Conservation (phyloP, 176 grass and related monocot species). For the Oryza meyeriana region DNA sequence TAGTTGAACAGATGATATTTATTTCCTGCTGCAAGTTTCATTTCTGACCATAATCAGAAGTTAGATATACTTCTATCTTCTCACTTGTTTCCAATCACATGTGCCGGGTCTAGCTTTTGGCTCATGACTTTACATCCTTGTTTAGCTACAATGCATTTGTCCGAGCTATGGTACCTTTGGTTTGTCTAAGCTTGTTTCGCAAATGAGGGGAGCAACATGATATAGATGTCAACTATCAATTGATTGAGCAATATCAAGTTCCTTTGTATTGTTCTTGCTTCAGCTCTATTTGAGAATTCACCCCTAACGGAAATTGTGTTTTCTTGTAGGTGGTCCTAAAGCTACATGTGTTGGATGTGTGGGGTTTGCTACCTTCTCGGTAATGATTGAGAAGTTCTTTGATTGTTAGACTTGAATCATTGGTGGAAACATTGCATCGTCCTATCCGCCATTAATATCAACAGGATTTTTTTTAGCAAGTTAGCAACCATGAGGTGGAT, state of each 20-base stretch:
- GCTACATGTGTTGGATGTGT: slow-evolving; percentile 80
- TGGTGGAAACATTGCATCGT: background rate
- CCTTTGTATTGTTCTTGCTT: background rate
- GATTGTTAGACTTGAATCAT: slow-evolving; percentile 68
- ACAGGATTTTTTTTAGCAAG: slow-evolving; percentile 32
- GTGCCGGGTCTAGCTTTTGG: background rate
- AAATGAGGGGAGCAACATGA: background rate
- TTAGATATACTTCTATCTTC: background rate
- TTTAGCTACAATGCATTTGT: background rate
- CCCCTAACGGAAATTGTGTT: slow-evolving; percentile 17
- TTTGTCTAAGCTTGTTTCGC: background rate
- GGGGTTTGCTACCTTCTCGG: slow-evolving; percentile 93
- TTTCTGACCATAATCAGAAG: slow-evolving; percentile 1
- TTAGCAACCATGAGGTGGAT: slow-evolving; percentile 19
- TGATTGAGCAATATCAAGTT: background rate
- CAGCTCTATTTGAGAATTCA: slow-evolving; percentile 7
- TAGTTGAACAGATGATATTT: background rate
- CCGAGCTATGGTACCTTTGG: background rate
- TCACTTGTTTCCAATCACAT: background rate
- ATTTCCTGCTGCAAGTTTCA: background rate
- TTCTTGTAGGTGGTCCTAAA: slow-evolving; percentile 83
- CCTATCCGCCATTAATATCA: background rate
- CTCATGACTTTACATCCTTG: background rate
- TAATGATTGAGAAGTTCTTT: slow-evolving; percentile 87
- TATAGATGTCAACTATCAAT: background rate